These are phyloP conservation scores for Mycena vitilis DNA, from an alignment of 768 basidiomycete genomes.

Conservation along the genomic window DNA sequence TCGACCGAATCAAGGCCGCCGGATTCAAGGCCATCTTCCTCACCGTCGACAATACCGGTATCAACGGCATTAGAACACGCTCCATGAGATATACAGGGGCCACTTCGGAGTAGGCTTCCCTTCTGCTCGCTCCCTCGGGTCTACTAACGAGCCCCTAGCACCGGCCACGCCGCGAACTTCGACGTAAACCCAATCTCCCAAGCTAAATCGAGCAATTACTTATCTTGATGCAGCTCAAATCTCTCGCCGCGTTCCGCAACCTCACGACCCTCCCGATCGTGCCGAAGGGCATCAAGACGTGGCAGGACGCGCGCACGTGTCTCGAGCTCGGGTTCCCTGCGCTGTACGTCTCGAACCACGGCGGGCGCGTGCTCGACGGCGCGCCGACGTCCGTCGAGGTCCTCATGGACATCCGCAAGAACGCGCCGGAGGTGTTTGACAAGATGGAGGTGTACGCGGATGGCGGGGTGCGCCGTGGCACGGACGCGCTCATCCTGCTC, in stretches of 20 bases:
- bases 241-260: constrained; percentile 40
- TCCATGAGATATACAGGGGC: constrained; percentile 33
- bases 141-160: constrained; percentile 24
- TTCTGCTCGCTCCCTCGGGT: not conserved
- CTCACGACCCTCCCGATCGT: constrained; percentile 44
- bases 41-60: constrained; percentile 50
- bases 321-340: constrained; percentile 52
- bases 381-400: constrained; percentile 52
- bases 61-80: constrained; percentile 43
- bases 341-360: constrained; percentile 53
- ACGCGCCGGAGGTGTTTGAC: constrained; percentile 53
- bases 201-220: not conserved
- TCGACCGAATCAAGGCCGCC: constrained; percentile 41
- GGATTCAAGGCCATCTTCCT: constrained; percentile 48
- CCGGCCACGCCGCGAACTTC: constrained; percentile 41
- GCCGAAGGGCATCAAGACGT: constrained; percentile 45
- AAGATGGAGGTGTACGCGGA: constrained; percentile 57
- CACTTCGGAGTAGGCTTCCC: constrained; percentile 24
- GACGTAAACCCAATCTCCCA: constrained; percentile 17
- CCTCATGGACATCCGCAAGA: constrained; percentile 52
- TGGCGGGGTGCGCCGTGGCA: constrained; percentile 59
- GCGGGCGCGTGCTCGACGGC: constrained; percentile 53
- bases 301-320: constrained; percentile 47
- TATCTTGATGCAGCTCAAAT: constrained; percentile 17
- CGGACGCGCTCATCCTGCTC: constrained; percentile 56